These are phyloP conservation scores for Eleusine coracana DNA, from an alignment of 176 grass and related monocot genomes.

Conservation along the genomic window DNA sequence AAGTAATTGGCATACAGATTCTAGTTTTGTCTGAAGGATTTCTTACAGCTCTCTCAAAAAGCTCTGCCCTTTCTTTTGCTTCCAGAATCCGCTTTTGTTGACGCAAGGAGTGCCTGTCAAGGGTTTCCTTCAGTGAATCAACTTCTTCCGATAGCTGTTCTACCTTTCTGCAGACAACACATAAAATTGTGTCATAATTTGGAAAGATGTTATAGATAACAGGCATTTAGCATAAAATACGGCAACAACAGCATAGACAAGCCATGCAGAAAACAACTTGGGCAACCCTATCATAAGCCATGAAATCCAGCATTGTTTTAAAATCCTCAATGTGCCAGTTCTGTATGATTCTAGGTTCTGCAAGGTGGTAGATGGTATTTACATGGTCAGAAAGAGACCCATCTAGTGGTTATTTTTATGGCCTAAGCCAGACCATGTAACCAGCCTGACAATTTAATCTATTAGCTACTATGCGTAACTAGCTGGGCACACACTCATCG, in stretches of 20 bases:
- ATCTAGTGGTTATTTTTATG: background rate
- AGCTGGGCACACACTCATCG: background rate
- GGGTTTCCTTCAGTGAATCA: constrained; percentile 80
- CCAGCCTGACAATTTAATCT: background rate
- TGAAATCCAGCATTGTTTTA: background rate
- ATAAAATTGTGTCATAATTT: constrained; percentile 33
- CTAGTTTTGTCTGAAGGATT: constrained; percentile 33
- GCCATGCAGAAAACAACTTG: background rate
- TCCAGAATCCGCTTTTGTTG: constrained; percentile 78
- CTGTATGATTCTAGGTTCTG: background rate
- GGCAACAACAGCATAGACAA: background rate
- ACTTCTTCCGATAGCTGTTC: constrained; percentile 84
- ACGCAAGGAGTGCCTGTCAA: constrained; percentile 69
- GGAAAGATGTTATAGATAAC: background rate
- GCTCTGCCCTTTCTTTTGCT: constrained; percentile 84
- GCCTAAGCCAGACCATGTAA: background rate
- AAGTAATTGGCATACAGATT: constrained; percentile 3
- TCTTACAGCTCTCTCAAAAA: constrained; percentile 83
- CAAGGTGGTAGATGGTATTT: background rate
- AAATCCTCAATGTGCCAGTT: background rate
- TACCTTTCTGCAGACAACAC: constrained; percentile 79
- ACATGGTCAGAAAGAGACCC: background rate
- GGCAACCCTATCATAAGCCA: background rate
- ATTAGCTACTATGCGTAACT: background rate
- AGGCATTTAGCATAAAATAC: background rate